Conservation (phyloP, 345 rosid species). For the Eutrema heterophyllum region DNA sequence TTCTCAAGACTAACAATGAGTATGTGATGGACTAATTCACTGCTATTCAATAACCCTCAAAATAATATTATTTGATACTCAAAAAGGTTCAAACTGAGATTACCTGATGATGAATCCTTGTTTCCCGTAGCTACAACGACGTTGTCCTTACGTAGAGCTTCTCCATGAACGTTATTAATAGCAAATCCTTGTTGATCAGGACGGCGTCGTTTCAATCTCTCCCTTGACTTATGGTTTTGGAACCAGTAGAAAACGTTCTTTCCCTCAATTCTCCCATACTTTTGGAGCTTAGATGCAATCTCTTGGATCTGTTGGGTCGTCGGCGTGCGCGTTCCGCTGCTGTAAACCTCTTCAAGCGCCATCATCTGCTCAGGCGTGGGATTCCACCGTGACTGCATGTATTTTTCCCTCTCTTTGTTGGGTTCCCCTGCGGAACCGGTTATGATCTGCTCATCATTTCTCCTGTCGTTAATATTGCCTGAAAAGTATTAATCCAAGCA, state of each 20-base stretch:
- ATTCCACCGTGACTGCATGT: slow-evolving; percentile 42
- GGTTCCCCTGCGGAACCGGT: background rate
- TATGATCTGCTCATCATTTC: background rate
- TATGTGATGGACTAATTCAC: background rate
- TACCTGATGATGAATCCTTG: slow-evolving; percentile 8
- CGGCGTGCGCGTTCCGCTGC: slow-evolving; percentile 49
- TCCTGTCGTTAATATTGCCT: background rate
- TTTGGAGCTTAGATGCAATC: slow-evolving; percentile 47
- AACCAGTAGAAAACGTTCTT: slow-evolving; percentile 79
- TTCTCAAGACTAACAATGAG: slow-evolving; percentile 20
- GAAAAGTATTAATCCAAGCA: background rate
- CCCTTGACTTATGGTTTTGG: slow-evolving; percentile 68
- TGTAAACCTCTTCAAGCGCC: slow-evolving; percentile 49
- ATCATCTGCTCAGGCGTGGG: slow-evolving; percentile 62
- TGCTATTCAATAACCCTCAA: background rate
- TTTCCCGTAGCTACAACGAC: background rate
- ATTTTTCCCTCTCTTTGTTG: background rate
- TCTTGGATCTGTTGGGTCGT: slow-evolving; percentile 56
- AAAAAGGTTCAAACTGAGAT: background rate
- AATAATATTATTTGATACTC: background rate
- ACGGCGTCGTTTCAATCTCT: slow-evolving; percentile 46
- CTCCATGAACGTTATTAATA: slow-evolving; percentile 6
- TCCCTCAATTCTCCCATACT: slow-evolving; percentile 64
- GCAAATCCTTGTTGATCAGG: slow-evolving; percentile 12
- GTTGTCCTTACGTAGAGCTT: background rate